phyloP scores from a whole-genome alignment of 2,329 filamentous ascomycete species.

The Fusarium tanahbumbuense region DNA sequence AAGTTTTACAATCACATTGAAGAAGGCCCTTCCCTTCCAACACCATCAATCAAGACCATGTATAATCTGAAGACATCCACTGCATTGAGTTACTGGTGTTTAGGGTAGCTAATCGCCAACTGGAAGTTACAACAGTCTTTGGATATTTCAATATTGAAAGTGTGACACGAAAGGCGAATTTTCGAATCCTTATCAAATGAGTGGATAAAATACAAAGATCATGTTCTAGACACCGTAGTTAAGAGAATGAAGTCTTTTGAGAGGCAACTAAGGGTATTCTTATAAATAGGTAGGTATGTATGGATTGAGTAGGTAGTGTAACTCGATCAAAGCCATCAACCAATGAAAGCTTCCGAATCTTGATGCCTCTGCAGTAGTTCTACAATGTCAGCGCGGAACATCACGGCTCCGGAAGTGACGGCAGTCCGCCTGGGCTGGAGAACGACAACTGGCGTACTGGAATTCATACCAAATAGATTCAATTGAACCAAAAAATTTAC shows the following conservation, averaged over 20 bases:
- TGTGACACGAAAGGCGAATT: neutral
- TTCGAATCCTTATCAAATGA: neutral
- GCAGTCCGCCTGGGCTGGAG: constrained; percentile 10
- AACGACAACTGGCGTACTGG: neutral
- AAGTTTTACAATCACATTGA: neutral
- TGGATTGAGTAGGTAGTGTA: neutral
- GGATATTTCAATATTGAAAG: neutral
- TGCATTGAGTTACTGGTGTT: neutral
- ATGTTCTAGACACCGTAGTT: neutral
- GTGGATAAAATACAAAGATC: neutral
- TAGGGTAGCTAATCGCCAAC: neutral
- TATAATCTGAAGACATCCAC: neutral
- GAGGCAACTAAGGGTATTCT: neutral
- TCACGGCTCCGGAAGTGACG: constrained; percentile 38
- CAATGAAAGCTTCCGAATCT: constrained; percentile 19
- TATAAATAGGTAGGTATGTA: too few species aligned
- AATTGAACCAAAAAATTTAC: neutral
- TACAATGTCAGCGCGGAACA: constrained; percentile 37
- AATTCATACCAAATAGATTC: neutral
- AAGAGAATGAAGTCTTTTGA: neutral
- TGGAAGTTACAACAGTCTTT: neutral
- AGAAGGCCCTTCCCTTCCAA: neutral
- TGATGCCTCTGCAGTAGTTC: neutral
- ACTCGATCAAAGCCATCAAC: neutral
- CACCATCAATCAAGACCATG: neutral